Conservation (phyloP, 179 eudicot genomes). For the Beta corolliflora region DNA sequence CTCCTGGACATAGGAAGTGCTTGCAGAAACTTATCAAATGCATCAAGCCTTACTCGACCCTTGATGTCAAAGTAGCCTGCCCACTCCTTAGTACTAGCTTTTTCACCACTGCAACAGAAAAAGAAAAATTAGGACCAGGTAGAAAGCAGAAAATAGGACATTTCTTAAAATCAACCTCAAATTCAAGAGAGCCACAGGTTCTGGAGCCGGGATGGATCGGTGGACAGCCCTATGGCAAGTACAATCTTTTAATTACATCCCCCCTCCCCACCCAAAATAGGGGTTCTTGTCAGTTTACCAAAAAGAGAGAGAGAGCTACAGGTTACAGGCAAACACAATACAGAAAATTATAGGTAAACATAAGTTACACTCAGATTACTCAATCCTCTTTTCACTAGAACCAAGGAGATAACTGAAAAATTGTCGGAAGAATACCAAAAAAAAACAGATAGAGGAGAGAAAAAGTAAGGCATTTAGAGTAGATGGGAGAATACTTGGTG, state of each 20-base stretch:
- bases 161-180: background rate
- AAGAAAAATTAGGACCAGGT: conserved; percentile 6
- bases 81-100: conserved; percentile 75
- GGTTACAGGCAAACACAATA: background rate
- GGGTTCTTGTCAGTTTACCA: too few species aligned
- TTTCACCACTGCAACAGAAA: conserved; percentile 73
- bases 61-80: conserved; percentile 74
- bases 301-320: background rate
- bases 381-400: too few species aligned
- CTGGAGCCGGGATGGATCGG: background rate
- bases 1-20: conserved; percentile 92
- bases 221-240: too few species aligned
- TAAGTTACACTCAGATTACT: background rate
- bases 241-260: background rate
- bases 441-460: too few species aligned
- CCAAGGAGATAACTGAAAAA: too few species aligned
- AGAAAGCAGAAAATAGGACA: conserved; percentile 2
- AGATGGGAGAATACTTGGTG: too few species aligned
- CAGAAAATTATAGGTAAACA: background rate
- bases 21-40: conserved; percentile 84
- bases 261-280: background rate
- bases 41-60: conserved; percentile 88
- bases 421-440: too few species aligned
- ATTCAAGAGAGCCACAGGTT: conserved; percentile 6
- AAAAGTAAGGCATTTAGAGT: too few species aligned